Evolutionary conservation across 495 filamentous ascomycete genomes (phyloP).

Genomic region (Podospora conica): DNA sequence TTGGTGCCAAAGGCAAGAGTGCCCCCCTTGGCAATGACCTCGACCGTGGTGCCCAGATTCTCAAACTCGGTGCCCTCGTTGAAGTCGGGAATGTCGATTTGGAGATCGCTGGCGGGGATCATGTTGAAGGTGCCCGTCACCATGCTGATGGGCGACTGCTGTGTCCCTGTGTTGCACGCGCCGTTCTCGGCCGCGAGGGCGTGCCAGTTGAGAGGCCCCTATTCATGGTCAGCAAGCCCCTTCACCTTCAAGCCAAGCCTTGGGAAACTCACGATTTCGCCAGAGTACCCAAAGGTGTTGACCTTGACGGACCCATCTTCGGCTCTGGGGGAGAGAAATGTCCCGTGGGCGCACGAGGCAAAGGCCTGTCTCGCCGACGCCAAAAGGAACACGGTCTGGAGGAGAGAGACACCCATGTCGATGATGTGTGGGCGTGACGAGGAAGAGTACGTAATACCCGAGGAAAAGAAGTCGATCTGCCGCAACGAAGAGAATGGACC

Average conservation of each 20-base stretch:
- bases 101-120: conserved; percentile 33
- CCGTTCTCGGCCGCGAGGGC: conserved; percentile 41
- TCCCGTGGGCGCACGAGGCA: conserved; percentile 26
- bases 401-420: conserved; percentile 12
- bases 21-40: conserved; percentile 43
- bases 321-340: conserved; percentile 31
- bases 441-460: neutral
- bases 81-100: conserved; percentile 29
- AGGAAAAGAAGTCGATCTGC: neutral
- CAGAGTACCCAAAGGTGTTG: conserved; percentile 46
- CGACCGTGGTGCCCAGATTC: conserved; percentile 55
- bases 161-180: conserved; percentile 46
- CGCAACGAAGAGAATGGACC: neutral
- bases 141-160: conserved; percentile 60
- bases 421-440: neutral
- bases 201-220: conserved; percentile 56
- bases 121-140: conserved; percentile 36
- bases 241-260: too few relatives aligned
- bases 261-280: conserved; percentile 21
- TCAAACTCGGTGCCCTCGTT: conserved; percentile 45
- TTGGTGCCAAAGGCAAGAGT: conserved; percentile 39
- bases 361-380: conserved; percentile 25
- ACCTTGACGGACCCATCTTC: conserved; percentile 28
- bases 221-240: neutral
- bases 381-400: conserved; percentile 17